phyloP scores from a whole-genome alignment of 2,329 filamentous ascomycete genomes.

The Ophiostoma novo-ulmi region DNA sequence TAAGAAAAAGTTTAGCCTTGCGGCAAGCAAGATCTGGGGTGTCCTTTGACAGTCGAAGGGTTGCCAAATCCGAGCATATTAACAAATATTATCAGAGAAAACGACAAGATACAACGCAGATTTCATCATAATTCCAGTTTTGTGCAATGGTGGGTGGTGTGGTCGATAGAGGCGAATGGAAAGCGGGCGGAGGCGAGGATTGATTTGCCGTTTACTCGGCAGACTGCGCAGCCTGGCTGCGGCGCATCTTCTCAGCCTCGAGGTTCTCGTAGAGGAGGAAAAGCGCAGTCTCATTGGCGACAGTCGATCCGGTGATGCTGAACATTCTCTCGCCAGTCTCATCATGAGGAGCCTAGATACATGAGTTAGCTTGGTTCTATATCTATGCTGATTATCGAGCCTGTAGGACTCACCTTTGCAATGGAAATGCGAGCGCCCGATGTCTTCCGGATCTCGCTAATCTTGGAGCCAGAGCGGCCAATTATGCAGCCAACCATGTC shows the following conservation, averaged over 20 bases:
- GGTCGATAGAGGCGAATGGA: not conserved
- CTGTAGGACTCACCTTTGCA: slow-evolving; percentile 60
- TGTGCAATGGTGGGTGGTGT: not conserved
- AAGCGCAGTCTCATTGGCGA: slow-evolving; percentile 90
- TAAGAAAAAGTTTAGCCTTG: slow-evolving; percentile 49
- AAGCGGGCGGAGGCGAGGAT: slow-evolving; percentile 22
- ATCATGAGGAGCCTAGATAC: slow-evolving; percentile 71
- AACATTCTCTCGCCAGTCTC: slow-evolving; percentile 99
- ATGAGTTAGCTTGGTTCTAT: not conserved
- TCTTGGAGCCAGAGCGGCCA: slow-evolving; percentile 89
- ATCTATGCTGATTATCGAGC: not conserved
- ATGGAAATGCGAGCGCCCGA: slow-evolving; percentile 97
- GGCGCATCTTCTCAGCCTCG: slow-evolving; percentile 97
- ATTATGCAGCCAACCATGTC: slow-evolving; percentile 99
- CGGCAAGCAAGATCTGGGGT: slow-evolving; percentile 58
- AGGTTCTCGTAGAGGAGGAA: slow-evolving; percentile 98
- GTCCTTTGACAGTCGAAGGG: slow-evolving; percentile 41
- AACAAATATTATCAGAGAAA: slow-evolving; percentile 30
- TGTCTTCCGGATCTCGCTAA: slow-evolving; percentile 95
- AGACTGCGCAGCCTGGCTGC: slow-evolving; percentile 60
- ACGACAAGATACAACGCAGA: slow-evolving; percentile 26
- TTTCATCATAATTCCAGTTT: slow-evolving; percentile 18
- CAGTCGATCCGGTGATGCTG: slow-evolving; percentile 93
- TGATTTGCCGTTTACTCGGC: slow-evolving; percentile 41
- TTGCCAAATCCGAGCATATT: slow-evolving; percentile 50